Evolutionary conservation across 768 basidiomycete genomes (phyloP).

Genomic region (Rhodotorula kratochvilovae): DNA sequence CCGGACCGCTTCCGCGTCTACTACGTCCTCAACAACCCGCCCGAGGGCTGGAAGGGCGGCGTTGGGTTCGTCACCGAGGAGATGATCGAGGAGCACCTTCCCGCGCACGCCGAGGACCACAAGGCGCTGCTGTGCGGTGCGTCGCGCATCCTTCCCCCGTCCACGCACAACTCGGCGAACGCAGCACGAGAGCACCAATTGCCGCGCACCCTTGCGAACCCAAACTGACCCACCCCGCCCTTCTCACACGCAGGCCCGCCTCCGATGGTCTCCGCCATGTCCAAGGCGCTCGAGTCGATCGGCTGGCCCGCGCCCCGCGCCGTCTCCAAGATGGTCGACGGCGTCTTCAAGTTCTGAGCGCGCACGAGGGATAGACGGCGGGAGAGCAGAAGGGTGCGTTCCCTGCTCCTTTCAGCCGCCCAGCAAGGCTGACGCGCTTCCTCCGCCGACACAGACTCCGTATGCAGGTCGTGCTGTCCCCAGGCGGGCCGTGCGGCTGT

Average conservation of each 20-base stretch:
- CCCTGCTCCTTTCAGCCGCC: no score
- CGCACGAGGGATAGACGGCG: no score
- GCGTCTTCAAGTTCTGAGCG: constrained; percentile 1
- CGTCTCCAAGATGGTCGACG: constrained; percentile 69
- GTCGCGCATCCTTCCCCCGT: not conserved
- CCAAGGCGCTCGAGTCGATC: constrained; percentile 83
- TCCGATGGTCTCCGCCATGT: constrained; percentile 74
- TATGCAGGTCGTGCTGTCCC: no score
- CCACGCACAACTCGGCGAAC: no score
- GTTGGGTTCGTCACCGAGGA: constrained; percentile 90
- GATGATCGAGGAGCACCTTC: constrained; percentile 72
- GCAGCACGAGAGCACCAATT: no score
- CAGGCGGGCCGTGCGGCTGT: no score
- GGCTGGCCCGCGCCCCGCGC: constrained; percentile 81
- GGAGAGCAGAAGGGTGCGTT: no score
- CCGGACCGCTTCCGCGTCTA: constrained; percentile 68
- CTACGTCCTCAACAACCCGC: constrained; percentile 94
- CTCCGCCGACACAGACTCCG: no score
- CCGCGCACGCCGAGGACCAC: constrained; percentile 54
- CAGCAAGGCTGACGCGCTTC: no score
- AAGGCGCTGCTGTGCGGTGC: constrained; percentile 75
- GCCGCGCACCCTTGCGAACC: not conserved
- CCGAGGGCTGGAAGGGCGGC: constrained; percentile 74
- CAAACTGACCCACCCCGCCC: constrained; percentile 45
- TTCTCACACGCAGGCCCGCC: constrained; percentile 52